Conservation (phyloP, 2,329 filamentous ascomycete genomes). For the Fusarium nisikadoi region DNA sequence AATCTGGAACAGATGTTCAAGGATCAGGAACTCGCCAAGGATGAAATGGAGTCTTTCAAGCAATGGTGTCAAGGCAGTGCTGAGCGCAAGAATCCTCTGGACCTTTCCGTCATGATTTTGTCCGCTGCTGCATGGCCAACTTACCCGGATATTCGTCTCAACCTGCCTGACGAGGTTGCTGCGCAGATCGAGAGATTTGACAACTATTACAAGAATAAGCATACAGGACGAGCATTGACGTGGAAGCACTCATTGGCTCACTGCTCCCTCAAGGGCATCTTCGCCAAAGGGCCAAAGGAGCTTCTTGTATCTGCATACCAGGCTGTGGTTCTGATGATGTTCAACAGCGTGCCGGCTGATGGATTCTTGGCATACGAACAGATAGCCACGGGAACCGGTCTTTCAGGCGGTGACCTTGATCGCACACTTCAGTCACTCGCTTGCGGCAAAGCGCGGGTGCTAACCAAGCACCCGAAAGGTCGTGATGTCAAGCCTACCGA, state of each 20-base stretch:
- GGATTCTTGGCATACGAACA: slow-evolving; percentile 79
- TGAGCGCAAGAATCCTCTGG: slow-evolving; percentile 62
- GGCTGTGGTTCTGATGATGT: slow-evolving; percentile 87
- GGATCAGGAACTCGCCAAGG: slow-evolving; percentile 91
- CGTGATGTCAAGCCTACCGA: slow-evolving; percentile 82
- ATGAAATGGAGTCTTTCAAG: slow-evolving; percentile 93
- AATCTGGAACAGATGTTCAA: slow-evolving; percentile 99
- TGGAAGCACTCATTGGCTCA: slow-evolving; percentile 97
- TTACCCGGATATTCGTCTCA: slow-evolving; percentile 79
- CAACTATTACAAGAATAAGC: slow-evolving; percentile 86
- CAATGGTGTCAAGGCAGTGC: slow-evolving; percentile 67
- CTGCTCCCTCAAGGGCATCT: slow-evolving; percentile 84
- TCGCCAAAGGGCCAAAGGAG: slow-evolving; percentile 84
- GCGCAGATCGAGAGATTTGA: slow-evolving; percentile 85
- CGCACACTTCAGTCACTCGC: slow-evolving; percentile 95
- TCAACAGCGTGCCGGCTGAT: slow-evolving; percentile 74
- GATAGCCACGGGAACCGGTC: slow-evolving; percentile 77
- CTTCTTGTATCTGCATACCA: slow-evolving; percentile 92
- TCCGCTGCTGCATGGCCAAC: slow-evolving; percentile 92
- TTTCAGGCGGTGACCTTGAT: slow-evolving; percentile 81
- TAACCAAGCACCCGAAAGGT: slow-evolving; percentile 86
- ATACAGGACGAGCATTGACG: slow-evolving; percentile 84
- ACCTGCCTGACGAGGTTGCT: slow-evolving; percentile 79
- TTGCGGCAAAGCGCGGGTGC: slow-evolving; percentile 86
- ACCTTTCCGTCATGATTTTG: slow-evolving; percentile 86